A percentile compares a stretch with the other conserved stretches of the same genome.
Evolutionary conservation across 2,329 filamentous ascomycete genomes (phyloP).

Genomic region (Ophiostoma triangulosporum): DNA sequence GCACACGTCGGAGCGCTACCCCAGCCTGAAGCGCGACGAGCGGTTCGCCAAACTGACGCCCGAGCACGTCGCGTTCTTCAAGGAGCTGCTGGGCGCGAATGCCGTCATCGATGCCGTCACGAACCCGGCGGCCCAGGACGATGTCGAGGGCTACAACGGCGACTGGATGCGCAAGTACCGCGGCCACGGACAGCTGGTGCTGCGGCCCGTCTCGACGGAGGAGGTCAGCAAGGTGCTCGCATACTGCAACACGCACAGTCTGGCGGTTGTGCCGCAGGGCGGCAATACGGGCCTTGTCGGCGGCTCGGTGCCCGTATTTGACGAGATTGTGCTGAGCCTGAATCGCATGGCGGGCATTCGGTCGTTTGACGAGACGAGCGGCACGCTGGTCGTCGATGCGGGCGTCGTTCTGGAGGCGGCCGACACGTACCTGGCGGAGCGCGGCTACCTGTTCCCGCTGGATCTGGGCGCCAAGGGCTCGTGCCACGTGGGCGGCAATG

Average conservation of each 20-base stretch:
- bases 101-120: slow-evolving; percentile 77
- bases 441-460: slow-evolving; percentile 80
- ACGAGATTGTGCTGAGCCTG: slow-evolving; percentile 91
- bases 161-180: slow-evolving; percentile 99
- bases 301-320: slow-evolving; percentile 90
- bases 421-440: slow-evolving; percentile 73
- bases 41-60: slow-evolving; percentile 60
- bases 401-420: slow-evolving; percentile 83
- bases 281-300: slow-evolving; percentile 95
- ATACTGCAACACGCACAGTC: slow-evolving; percentile 86
- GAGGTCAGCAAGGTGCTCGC: slow-evolving; percentile 83
- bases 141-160: slow-evolving; percentile 83
- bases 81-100: slow-evolving; percentile 60
- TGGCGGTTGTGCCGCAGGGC: slow-evolving; percentile 93
- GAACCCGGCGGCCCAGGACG: slow-evolving; percentile 52
- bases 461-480: slow-evolving; percentile 97
- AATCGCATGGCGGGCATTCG: slow-evolving; percentile 81
- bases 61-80: slow-evolving; percentile 75
- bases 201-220: slow-evolving; percentile 73
- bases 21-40: slow-evolving; percentile 64
- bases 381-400: slow-evolving; percentile 78
- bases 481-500: slow-evolving; percentile 90
- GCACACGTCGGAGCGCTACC: slow-evolving; percentile 78
- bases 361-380: slow-evolving; percentile 86
- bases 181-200: slow-evolving; percentile 73